phyloP scores from a whole-genome alignment of 2,329 filamentous ascomycete genomes.

The Cladosporium sp. region DNA sequence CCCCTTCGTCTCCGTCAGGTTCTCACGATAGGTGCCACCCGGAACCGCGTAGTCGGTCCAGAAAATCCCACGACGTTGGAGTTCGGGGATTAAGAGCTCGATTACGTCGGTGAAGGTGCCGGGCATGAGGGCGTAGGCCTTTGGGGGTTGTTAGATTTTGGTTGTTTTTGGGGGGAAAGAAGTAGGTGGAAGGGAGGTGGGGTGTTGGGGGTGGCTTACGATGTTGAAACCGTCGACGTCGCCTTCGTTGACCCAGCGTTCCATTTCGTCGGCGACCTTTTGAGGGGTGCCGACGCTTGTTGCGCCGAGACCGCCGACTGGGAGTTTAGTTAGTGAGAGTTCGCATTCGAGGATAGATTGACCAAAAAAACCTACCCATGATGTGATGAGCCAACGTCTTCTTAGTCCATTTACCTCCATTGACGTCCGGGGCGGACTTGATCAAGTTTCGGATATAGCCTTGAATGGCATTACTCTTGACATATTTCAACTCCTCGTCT shows the following conservation, averaged over 20 bases:
- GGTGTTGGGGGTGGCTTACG: too few species aligned
- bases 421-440: constrained; percentile 52
- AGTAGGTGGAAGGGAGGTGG: too few species aligned
- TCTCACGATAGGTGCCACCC: constrained; percentile 57
- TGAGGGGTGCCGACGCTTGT: constrained; percentile 59
- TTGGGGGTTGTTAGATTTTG: constrained; percentile 3
- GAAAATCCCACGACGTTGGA: constrained; percentile 55
- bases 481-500: constrained; percentile 58
- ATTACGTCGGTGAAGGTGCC: constrained; percentile 64
- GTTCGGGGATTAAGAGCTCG: constrained; percentile 60
- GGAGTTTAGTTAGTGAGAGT: neutral
- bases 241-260: constrained; percentile 62
- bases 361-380: constrained; percentile 32
- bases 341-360: neutral
- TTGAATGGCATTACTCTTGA: constrained; percentile 59
- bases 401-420: constrained; percentile 63
- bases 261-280: constrained; percentile 62
- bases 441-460: constrained; percentile 53
- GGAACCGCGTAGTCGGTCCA: constrained; percentile 51
- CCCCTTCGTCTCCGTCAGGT: constrained; percentile 50
- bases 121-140: constrained; percentile 62
- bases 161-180: too few species aligned
- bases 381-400: constrained; percentile 64
- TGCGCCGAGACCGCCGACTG: constrained; percentile 61
- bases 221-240: constrained; percentile 74